Percentiles rank a stretch among this genome's conserved stretches.
phyloP scores from a whole-genome alignment of 805 yeast genomes.

The Komagataella populi region DNA sequence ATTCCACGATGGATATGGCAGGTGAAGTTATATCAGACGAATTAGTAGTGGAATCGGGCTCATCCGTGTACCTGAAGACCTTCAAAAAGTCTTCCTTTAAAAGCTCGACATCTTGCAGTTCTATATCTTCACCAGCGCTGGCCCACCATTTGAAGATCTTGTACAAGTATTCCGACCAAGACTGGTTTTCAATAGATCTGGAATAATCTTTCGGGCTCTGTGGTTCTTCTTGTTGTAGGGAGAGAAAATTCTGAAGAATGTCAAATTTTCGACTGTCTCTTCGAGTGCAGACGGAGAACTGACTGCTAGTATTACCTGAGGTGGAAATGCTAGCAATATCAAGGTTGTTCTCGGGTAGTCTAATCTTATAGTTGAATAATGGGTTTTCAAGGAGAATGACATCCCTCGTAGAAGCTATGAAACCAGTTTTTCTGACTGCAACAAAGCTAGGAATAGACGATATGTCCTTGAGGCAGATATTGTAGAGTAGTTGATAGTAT shows the following conservation, averaged over 20 bases:
- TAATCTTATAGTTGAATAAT: conserved; percentile 33
- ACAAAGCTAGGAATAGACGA: conserved; percentile 11
- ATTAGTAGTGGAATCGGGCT: neutral
- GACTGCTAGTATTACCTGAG: neutral
- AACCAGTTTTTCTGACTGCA: conserved; percentile 8
- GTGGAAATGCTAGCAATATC: neutral
- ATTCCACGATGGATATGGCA: conserved; percentile 26
- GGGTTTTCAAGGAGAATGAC: conserved; percentile 43
- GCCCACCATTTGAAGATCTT: conserved; percentile 81
- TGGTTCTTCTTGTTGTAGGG: conserved; percentile 2
- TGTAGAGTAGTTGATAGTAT: conserved; percentile 40
- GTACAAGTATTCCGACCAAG: conserved; percentile 51
- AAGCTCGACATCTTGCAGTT: conserved; percentile 19
- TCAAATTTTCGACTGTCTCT: conserved; percentile 23
- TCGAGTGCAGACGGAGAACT: conserved; percentile 15
- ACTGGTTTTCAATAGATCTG: conserved; percentile 26
- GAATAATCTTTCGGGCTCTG: conserved; percentile 1
- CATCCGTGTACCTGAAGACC: neutral
- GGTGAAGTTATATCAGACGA: conserved; percentile 9
- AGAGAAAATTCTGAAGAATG: conserved; percentile 12
- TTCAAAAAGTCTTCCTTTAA: neutral
- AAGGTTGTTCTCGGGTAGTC: conserved; percentile 7
- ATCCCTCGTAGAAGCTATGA: conserved; percentile 54
- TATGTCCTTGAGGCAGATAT: conserved; percentile 48
- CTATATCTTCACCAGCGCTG: conserved; percentile 50